Evolutionary conservation across 192 early-diverging fungal species (phyloP), one percentile per base, ranked within the genome.

Genomic region (Pecoramyces ruminantium): DNA sequence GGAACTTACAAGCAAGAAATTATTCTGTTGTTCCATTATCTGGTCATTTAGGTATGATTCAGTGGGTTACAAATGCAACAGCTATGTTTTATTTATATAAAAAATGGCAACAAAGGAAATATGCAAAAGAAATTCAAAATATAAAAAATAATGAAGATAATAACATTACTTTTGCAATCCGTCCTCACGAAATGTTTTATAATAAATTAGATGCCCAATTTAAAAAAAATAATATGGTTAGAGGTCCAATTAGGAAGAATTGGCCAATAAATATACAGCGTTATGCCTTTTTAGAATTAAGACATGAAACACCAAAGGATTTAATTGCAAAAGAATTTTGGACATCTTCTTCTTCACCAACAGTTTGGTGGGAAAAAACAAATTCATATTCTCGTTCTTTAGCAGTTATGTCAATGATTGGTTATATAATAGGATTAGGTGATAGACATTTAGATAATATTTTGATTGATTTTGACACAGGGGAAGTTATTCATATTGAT

Each of bases 11-110:
- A 27, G 85, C 91, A 0, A 85, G 90, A 77, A 88, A 87, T 3
- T 95, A 93, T 84, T 81, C 88, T 67, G 96, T 99, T 0, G 92
- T 97, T 28, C 97, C 97, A 0, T 88, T 98, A 34, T 95, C 96
- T 40, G 89, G 93, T 82, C 90, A 92, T 78, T 93, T 92, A 27
- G 97, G 97, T 4, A 94, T 98, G 90, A 93, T 98, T 81, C 93
- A 98, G 81, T 99, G 96, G 97, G 94, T 98, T 3, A 92, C 96
- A 78, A 90, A 92, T 83, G 92, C 94, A 9, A 86, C 89, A 1
- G 92, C 92, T 18, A 78, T 99, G 58, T 97, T 94, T 88, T 86
- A 91, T 40, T 80, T 95, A 28, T 94, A 92, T 79, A 90, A 91
- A 42, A 88, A 89, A 42, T 95, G 94, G 95, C 92, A 94, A 84